Conservation (phyloP, 805 yeast species). For the Metschnikowia borealis region DNA sequence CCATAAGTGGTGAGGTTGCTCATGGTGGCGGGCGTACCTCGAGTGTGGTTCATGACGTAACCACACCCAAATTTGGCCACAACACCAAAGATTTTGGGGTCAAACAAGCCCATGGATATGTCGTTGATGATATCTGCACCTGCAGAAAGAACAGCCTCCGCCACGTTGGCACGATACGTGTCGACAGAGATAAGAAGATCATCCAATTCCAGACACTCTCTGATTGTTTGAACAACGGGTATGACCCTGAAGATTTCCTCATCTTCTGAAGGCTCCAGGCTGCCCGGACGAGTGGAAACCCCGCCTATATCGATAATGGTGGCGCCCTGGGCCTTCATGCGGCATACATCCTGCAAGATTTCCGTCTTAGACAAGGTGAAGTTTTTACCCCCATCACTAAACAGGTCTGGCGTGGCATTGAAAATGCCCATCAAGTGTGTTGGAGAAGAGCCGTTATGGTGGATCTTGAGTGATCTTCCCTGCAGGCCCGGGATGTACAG, state of each 20-base stretch:
- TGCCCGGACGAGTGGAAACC: slow-evolving; percentile 84
- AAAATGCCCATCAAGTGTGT: slow-evolving; percentile 84
- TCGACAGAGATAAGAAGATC: slow-evolving; percentile 71
- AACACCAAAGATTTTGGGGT: slow-evolving; percentile 58
- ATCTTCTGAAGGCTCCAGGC: slow-evolving; percentile 53
- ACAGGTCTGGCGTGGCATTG: slow-evolving; percentile 91
- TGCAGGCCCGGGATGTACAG: slow-evolving; percentile 45
- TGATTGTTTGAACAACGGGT: slow-evolving; percentile 62
- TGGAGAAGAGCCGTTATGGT: slow-evolving; percentile 40
- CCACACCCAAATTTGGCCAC: slow-evolving; percentile 72
- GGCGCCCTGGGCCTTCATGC: slow-evolving; percentile 59
- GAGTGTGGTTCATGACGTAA: slow-evolving; percentile 75
- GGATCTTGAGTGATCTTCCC: slow-evolving; percentile 30
- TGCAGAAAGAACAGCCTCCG: slow-evolving; percentile 56
- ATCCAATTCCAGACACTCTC: slow-evolving; percentile 38
- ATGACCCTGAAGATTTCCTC: slow-evolving; percentile 70
- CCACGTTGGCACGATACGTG: slow-evolving; percentile 77
- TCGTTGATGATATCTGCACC: slow-evolving; percentile 95
- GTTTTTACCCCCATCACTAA: slow-evolving; percentile 77
- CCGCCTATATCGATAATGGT: slow-evolving; percentile 90
- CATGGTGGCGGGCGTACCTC: slow-evolving; percentile 84
- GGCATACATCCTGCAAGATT: slow-evolving; percentile 43
- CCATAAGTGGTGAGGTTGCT: slow-evolving; percentile 51
- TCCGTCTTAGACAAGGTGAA: slow-evolving; percentile 29
- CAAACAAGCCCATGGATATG: slow-evolving; percentile 75